Conservation (phyloP, 2,329 filamentous ascomycete species). For the Penicillium sp. region DNA sequence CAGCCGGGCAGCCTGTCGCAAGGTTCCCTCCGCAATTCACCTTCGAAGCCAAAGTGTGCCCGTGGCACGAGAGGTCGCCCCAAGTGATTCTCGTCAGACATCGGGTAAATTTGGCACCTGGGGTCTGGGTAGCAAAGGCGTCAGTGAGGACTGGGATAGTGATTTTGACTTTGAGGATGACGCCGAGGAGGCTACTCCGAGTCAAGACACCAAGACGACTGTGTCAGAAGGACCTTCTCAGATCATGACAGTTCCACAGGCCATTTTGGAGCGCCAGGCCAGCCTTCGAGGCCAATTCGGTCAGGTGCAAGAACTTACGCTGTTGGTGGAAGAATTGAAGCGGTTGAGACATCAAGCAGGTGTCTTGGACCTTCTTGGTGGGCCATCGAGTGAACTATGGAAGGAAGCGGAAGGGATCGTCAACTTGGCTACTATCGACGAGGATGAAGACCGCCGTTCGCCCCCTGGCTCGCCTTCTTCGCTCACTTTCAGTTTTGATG, state of each 20-base stretch:
- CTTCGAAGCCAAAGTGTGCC: constrained; percentile 67
- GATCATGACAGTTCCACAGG: constrained; percentile 56
- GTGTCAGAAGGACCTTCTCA: constrained; percentile 23
- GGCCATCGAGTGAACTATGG: constrained; percentile 58
- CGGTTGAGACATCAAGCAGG: constrained; percentile 59
- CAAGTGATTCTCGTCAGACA: constrained; percentile 52
- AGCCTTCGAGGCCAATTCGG: constrained; percentile 66
- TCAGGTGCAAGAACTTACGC: constrained; percentile 62
- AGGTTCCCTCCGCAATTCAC: constrained; percentile 60
- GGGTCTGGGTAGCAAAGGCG: constrained; percentile 66
- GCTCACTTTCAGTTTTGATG: constrained; percentile 59
- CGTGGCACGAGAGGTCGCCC: constrained; percentile 52
- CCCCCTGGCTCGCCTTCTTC: constrained; percentile 57
- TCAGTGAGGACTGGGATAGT: constrained; percentile 68
- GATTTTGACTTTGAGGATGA: constrained; percentile 67
- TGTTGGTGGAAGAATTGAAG: constrained; percentile 66
- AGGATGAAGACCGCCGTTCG: constrained; percentile 54
- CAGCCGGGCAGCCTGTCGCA: constrained; percentile 58
- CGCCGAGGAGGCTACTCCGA: constrained; percentile 43
- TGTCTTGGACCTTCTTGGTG: constrained; percentile 54
- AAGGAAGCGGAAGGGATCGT: constrained; percentile 68
- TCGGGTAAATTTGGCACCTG: constrained; percentile 64
- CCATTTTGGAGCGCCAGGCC: constrained; percentile 64
- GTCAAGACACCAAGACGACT: constrained; percentile 41
- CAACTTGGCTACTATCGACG: constrained; percentile 64